A percentile compares a stretch with the other conserved stretches of the same genome.
Evolutionary conservation across 352 stramenopile genomes (phyloP).

Genomic region (Phytophthora constricta): DNA sequence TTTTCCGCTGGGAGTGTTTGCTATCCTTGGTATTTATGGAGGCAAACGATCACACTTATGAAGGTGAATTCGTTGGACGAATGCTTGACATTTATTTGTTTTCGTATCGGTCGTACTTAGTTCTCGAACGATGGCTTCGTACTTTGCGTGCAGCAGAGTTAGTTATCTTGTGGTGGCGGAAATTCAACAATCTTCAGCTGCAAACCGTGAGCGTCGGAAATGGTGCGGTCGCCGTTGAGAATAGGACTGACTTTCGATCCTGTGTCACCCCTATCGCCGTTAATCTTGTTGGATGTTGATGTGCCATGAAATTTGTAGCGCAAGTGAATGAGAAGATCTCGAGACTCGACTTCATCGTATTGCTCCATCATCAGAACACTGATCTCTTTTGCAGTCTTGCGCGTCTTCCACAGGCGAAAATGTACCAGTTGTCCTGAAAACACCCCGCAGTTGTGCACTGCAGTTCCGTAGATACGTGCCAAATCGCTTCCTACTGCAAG

Average conservation of each 20-base stretch:
- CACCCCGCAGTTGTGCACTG: slow-evolving; percentile 4
- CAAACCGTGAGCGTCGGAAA: slow-evolving; percentile 29
- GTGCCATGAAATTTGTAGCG: slow-evolving; percentile 18
- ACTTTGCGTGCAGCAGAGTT: slow-evolving; percentile 22
- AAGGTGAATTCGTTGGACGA: too few species aligned
- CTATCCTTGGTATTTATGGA: too few species aligned
- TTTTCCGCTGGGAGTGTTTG: too few species aligned
- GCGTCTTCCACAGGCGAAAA: slow-evolving; percentile 38
- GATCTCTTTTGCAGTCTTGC: slow-evolving; percentile 28
- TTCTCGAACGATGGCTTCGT: slow-evolving; percentile 13
- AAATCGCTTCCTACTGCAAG: slow-evolving; percentile 42
- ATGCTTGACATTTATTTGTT: not conserved
- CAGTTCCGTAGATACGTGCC: slow-evolving; percentile 23
- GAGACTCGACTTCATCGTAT: slow-evolving; percentile 18
- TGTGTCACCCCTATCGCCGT: not conserved
- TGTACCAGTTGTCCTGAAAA: slow-evolving; percentile 40
- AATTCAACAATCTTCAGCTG: slow-evolving; percentile 36
- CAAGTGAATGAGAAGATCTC: slow-evolving; percentile 34
- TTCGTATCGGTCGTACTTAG: too few species aligned
- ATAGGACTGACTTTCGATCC: slow-evolving; percentile 9
- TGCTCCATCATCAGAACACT: slow-evolving; percentile 32
- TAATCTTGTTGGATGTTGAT: not conserved
- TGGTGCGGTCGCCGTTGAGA: slow-evolving; percentile 31
- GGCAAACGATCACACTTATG: too few species aligned
- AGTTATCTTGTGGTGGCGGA: slow-evolving; percentile 24